Conservation (phyloP, 164 flowering plant genomes). For the Vitis labrusca region DNA sequence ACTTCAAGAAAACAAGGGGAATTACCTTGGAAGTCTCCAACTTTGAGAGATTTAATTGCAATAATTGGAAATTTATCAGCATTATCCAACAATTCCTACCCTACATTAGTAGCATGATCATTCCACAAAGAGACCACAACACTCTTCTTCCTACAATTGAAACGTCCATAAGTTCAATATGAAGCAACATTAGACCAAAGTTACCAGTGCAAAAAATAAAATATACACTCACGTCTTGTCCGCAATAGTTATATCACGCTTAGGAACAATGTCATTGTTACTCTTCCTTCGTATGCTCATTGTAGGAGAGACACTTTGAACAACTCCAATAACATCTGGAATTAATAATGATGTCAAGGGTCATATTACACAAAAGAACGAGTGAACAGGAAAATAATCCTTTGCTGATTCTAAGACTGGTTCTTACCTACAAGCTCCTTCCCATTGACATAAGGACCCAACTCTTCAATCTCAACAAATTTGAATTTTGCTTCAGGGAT, state of each 20-base stretch:
- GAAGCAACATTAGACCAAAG: neutral
- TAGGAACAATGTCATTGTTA: constrained; percentile 78
- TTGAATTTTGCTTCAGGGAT: constrained; percentile 75
- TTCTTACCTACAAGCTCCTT: constrained; percentile 75
- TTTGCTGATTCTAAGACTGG: neutral
- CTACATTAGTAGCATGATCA: constrained; percentile 78
- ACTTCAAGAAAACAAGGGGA: neutral
- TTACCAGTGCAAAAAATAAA: neutral
- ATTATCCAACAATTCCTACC: constrained; percentile 78
- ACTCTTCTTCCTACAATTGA: constrained; percentile 71
- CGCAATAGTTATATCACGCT: constrained; percentile 91
- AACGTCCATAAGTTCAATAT: neutral
- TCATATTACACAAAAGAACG: neutral
- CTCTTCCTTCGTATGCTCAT: constrained; percentile 78
- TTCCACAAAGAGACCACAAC: constrained; percentile 92
- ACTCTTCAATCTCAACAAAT: constrained; percentile 77
- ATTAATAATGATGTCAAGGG: neutral
- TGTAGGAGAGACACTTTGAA: constrained; percentile 78
- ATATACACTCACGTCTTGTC: constrained; percentile 70
- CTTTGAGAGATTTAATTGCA: constrained; percentile 82
- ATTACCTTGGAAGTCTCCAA: constrained; percentile 92
- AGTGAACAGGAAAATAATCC: neutral
- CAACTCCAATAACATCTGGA: constrained; percentile 89
- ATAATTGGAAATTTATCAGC: constrained; percentile 73
- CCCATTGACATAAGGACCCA: constrained; percentile 79